Evolutionary conservation across 768 basidiomycete species (phyloP).

Genomic region (Amanita molliuscula): DNA sequence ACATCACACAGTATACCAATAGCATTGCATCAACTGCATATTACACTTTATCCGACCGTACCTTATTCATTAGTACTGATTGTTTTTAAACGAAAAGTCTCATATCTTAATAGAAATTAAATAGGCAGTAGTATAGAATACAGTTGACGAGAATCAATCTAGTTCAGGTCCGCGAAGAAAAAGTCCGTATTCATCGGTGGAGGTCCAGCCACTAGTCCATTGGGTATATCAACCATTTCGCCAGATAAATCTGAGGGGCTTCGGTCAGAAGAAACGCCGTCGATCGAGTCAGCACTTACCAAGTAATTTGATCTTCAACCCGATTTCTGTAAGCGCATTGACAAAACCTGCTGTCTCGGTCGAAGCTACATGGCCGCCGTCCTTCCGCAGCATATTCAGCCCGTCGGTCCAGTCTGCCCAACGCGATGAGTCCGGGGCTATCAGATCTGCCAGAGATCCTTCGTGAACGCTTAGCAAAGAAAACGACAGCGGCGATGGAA

Average conservation of each 20-base stretch:
- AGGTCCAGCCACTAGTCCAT: constrained; percentile 63
- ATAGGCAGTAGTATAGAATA: neutral
- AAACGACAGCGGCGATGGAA: constrained; percentile 64
- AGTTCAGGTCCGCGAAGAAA: constrained; percentile 67
- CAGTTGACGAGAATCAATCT: constrained; percentile 6
- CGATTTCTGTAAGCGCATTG: constrained; percentile 81
- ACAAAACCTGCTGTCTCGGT: constrained; percentile 83
- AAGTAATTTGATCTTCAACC: constrained; percentile 82
- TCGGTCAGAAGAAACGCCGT: neutral
- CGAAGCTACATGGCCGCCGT: constrained; percentile 75
- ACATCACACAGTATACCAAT: constrained; percentile 6
- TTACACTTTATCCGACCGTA: constrained; percentile 1
- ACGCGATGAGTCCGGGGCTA: constrained; percentile 65
- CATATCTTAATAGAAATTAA: neutral
- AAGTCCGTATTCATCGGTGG: constrained; percentile 77
- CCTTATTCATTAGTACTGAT: neutral
- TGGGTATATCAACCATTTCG: constrained; percentile 84
- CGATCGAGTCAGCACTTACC: constrained; percentile 35
- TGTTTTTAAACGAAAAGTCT: neutral
- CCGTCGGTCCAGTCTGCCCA: constrained; percentile 97
- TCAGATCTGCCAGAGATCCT: constrained; percentile 66
- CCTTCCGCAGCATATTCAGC: constrained; percentile 74
- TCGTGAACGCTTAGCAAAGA: constrained; percentile 63
- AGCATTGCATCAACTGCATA: constrained; percentile 18
- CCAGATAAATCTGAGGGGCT: constrained; percentile 63